Conservation (phyloP, 1,284 basidiomycete species). For the Cutaneotrichosporon curvatum region DNA sequence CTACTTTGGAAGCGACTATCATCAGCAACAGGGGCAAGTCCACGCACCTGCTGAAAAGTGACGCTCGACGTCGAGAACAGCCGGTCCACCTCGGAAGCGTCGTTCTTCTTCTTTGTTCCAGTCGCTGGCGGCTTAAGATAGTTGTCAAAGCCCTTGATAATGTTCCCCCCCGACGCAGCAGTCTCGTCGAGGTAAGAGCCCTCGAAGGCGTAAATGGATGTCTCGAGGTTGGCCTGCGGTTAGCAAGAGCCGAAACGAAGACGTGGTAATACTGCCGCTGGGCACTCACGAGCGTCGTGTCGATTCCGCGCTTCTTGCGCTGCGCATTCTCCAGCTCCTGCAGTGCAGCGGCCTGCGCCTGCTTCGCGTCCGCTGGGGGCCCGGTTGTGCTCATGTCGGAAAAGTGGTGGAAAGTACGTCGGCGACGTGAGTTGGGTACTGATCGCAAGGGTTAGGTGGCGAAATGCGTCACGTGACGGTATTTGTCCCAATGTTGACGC, state of each 20-base stretch:
- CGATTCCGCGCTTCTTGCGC: slow-evolving; percentile 35
- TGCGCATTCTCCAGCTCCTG: slow-evolving; percentile 39
- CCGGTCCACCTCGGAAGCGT: slow-evolving; percentile 44
- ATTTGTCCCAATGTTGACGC: too few relatives aligned
- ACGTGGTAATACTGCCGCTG: too few relatives aligned
- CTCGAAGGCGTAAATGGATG: slow-evolving; percentile 49
- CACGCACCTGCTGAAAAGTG: slow-evolving; percentile 42
- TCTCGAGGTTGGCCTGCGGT: slow-evolving; percentile 46
- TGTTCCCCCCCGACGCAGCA: slow-evolving; percentile 44
- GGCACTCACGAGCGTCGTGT: slow-evolving; percentile 33
- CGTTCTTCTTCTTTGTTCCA: slow-evolving; percentile 41
- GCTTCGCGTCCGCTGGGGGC: slow-evolving; percentile 43
- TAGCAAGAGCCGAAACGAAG: neutral
- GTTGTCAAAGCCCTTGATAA: slow-evolving; percentile 50
- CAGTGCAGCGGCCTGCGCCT: slow-evolving; percentile 37
- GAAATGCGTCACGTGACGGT: too few relatives aligned
- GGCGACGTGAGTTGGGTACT: too few relatives aligned
- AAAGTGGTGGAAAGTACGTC: too few relatives aligned
- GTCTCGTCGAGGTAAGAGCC: slow-evolving; percentile 49
- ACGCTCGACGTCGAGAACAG: slow-evolving; percentile 46
- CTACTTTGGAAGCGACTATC: slow-evolving; percentile 1
- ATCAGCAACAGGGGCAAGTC: neutral
- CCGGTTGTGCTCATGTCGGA: slow-evolving; percentile 39
- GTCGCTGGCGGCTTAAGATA: slow-evolving; percentile 47
- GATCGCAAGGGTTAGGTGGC: too few relatives aligned